phyloP scores from a whole-genome alignment of 2,329 filamentous ascomycete species.

The Teratosphaeriaceae sp. region DNA sequence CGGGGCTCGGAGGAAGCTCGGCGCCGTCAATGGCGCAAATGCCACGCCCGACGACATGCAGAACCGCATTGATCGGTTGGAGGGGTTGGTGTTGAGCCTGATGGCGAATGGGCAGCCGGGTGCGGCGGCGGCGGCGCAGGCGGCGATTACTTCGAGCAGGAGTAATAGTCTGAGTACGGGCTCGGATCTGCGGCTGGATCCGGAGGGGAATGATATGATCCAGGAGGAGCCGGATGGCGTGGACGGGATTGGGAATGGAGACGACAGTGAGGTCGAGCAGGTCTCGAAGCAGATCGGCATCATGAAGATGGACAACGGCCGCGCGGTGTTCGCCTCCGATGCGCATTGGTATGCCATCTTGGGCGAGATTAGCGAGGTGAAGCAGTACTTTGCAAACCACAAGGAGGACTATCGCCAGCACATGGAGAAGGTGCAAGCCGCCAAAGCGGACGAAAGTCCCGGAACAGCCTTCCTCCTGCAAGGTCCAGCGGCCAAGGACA shows the following conservation, averaged over 20 bases:
- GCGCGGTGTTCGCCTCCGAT: conserved; percentile 43
- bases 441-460: conserved; percentile 52
- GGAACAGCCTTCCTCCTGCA: conserved; percentile 76
- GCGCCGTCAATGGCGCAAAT: conserved; percentile 22
- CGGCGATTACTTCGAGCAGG: conserved; percentile 43
- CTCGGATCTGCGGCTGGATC: conserved; percentile 41
- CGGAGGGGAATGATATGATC: conserved; percentile 52
- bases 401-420: conserved; percentile 85
- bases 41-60: conserved; percentile 90
- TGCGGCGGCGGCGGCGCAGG: conserved; percentile 50
- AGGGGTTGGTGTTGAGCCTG: conserved; percentile 82
- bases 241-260: conserved; percentile 26
- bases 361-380: conserved; percentile 78
- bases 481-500: conserved; percentile 60
- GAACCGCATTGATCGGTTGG: conserved; percentile 90
- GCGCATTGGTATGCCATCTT: conserved; percentile 49
- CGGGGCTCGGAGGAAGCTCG: conserved; percentile 68
- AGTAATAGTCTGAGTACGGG: conserved; percentile 33
- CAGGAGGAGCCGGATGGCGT: conserved; percentile 31
- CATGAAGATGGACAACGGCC: conserved; percentile 47
- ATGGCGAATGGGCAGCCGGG: conserved; percentile 78
- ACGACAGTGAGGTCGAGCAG: conserved; percentile 57
- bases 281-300: conserved; percentile 46
- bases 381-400: conserved; percentile 78
- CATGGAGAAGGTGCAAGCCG: conserved; percentile 65